Percentiles rank a stretch among this genome's conserved stretches.
Evolutionary conservation across 1,139 yeast genomes (phyloP).

Genomic region (Lodderomyces beijingensis): DNA sequence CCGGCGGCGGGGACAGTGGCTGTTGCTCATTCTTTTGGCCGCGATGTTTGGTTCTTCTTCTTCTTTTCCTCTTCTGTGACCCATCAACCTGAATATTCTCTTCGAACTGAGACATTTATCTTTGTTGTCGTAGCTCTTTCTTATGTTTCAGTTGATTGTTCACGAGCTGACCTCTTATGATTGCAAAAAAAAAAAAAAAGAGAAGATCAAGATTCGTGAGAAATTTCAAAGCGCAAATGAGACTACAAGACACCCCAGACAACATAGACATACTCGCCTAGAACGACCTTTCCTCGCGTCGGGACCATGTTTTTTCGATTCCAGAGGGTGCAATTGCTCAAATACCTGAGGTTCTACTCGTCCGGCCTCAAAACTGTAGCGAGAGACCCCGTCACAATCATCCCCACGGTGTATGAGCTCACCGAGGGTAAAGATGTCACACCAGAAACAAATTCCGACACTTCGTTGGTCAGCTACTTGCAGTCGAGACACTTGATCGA

Average conservation of each 20-base stretch:
- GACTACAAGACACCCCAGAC: not conserved
- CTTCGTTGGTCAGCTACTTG: slow-evolving; percentile 43
- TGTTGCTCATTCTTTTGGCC: too few relatives aligned
- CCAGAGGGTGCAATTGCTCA: slow-evolving; percentile 3
- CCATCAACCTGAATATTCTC: too few relatives aligned
- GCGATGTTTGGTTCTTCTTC: too few relatives aligned
- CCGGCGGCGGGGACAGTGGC: too few relatives aligned
- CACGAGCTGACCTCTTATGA: too few relatives aligned
- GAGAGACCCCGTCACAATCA: slow-evolving; percentile 29
- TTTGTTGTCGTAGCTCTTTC: too few relatives aligned
- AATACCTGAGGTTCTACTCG: slow-evolving; percentile 10
- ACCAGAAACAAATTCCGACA: slow-evolving; percentile 27
- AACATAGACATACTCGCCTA: not conserved
- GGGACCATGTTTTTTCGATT: not conserved
- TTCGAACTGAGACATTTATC: too few relatives aligned
- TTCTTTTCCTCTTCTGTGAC: slow-evolving; percentile 18
- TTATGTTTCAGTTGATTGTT: too few relatives aligned
- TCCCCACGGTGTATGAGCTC: slow-evolving; percentile 33
- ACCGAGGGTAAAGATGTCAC: slow-evolving; percentile 14
- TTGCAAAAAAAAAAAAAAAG: too few relatives aligned
- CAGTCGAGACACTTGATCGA: slow-evolving; percentile 47
- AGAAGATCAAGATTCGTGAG: slow-evolving; percentile 4
- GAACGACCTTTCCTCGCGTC: too few relatives aligned
- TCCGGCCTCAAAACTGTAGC: slow-evolving; percentile 7
- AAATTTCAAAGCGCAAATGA: slow-evolving; percentile 2